Conservation (phyloP, 129 eudicot genomes). For the Apium graveolens region DNA sequence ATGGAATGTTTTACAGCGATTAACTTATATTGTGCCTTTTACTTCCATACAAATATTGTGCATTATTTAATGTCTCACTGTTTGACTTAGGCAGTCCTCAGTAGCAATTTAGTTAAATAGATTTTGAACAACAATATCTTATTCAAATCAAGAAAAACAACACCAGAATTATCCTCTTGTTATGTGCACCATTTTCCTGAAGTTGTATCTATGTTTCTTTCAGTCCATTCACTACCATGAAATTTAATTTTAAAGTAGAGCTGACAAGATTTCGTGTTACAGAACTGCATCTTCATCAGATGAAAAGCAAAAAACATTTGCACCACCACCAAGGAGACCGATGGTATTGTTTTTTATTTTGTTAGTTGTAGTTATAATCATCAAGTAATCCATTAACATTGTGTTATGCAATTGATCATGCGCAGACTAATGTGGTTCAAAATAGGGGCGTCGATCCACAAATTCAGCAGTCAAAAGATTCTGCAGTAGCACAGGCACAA, state of each 20-base stretch:
- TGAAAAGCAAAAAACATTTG: conserved; percentile 10
- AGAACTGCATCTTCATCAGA: conserved; percentile 29
- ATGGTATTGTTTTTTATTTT: too few species aligned
- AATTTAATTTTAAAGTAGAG: not conserved
- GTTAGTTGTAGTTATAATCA: not conserved
- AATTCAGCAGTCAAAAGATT: conserved; percentile 54
- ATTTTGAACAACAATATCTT: not conserved
- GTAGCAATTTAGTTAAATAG: not conserved
- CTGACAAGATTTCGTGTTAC: conserved; percentile 1
- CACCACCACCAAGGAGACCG: too few species aligned
- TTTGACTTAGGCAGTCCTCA: not conserved
- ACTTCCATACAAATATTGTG: not conserved
- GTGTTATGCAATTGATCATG: not conserved
- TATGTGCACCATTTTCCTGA: not conserved
- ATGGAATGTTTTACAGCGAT: not conserved
- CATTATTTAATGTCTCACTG: not conserved
- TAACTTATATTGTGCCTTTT: not conserved
- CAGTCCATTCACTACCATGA: not conserved
- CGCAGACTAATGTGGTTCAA: conserved; percentile 37
- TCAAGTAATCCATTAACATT: not conserved
- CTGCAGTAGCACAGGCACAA: conserved; percentile 66
- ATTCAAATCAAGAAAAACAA: not conserved
- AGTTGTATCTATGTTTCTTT: not conserved
- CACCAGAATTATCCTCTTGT: not conserved
- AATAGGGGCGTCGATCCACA: conserved; percentile 22